phyloP scores from a whole-genome alignment of 2,329 filamentous ascomycete species.

The Beauveria brongniartii region DNA sequence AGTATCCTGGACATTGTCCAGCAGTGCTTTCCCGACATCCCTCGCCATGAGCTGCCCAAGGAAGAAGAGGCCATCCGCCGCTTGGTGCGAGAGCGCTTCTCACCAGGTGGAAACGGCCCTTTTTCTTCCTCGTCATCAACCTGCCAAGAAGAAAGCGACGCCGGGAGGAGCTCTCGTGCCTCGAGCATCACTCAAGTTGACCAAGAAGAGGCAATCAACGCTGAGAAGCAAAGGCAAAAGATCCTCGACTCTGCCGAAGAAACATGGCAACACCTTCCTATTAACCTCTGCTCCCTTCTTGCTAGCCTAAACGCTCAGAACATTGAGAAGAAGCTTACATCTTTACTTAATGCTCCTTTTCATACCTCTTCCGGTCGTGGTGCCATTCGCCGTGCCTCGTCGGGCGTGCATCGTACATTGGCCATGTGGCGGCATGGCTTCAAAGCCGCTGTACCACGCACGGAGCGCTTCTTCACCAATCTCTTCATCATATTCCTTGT shows the following conservation, averaged over 20 bases:
- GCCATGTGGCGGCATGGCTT: conserved; percentile 15
- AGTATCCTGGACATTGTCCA: conserved; percentile 5
- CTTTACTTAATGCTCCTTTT: conserved; percentile 9
- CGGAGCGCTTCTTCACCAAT: conserved; percentile 13
- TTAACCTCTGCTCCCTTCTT: conserved; percentile 7
- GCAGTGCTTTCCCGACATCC: conserved; percentile 7
- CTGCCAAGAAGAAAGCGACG: neutral
- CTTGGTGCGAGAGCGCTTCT: conserved; percentile 10
- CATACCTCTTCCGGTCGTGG: conserved; percentile 12
- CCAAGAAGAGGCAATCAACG: neutral
- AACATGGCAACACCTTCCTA: conserved; percentile 12
- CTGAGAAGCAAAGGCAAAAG: neutral
- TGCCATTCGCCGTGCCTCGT: conserved; percentile 8
- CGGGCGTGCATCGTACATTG: conserved; percentile 13
- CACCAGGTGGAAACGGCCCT: neutral
- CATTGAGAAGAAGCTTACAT: conserved; percentile 12
- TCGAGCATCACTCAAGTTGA: neutral
- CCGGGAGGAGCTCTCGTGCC: neutral
- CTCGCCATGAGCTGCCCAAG: conserved; percentile 7
- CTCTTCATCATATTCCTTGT: conserved; percentile 16
- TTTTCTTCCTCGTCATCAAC: neutral
- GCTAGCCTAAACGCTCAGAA: conserved; percentile 13
- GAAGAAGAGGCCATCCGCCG: conserved; percentile 12
- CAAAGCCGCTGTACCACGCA: conserved; percentile 10
- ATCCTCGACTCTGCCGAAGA: conserved; percentile 12